phyloP scores from a whole-genome alignment of 495 filamentous ascomycete genomes.

The Hyphodiscus hymeniophilus region DNA sequence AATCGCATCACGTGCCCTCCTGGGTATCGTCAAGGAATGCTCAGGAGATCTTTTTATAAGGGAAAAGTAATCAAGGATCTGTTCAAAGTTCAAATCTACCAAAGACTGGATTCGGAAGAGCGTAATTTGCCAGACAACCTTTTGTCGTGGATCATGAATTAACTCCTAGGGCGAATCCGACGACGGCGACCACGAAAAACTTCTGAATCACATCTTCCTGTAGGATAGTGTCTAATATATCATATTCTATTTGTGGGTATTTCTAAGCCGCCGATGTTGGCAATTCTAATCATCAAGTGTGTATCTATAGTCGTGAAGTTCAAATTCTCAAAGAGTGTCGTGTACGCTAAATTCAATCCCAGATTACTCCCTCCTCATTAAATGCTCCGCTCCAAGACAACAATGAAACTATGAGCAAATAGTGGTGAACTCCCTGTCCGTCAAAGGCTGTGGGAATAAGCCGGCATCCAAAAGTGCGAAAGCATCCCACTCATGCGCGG shows the following conservation, averaged over 20 bases:
- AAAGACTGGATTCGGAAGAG: too few species aligned
- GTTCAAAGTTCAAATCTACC: too few species aligned
- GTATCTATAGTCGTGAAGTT: background rate
- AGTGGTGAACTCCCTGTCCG: conserved; percentile 7
- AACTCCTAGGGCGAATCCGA: too few species aligned
- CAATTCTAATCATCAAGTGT: background rate
- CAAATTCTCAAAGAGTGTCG: background rate
- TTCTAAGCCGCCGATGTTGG: background rate
- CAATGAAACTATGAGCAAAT: conserved; percentile 15
- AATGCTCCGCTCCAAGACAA: background rate
- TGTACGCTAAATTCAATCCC: conserved; percentile 1
- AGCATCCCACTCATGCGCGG: conserved; percentile 65
- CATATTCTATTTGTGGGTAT: background rate
- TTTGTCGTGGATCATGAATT: too few species aligned
- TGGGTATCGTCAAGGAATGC: too few species aligned
- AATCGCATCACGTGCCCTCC: too few species aligned
- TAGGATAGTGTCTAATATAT: too few species aligned
- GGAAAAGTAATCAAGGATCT: too few species aligned
- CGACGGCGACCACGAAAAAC: too few species aligned
- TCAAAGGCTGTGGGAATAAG: conserved; percentile 21
- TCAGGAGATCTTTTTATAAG: too few species aligned
- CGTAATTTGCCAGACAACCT: too few species aligned
- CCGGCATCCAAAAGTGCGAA: conserved; percentile 17
- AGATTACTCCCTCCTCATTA: background rate
- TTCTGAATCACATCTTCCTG: too few species aligned